Evolutionary conservation across 2,329 filamentous ascomycete genomes (phyloP).

Genomic region (Penicillium brasilianum): DNA sequence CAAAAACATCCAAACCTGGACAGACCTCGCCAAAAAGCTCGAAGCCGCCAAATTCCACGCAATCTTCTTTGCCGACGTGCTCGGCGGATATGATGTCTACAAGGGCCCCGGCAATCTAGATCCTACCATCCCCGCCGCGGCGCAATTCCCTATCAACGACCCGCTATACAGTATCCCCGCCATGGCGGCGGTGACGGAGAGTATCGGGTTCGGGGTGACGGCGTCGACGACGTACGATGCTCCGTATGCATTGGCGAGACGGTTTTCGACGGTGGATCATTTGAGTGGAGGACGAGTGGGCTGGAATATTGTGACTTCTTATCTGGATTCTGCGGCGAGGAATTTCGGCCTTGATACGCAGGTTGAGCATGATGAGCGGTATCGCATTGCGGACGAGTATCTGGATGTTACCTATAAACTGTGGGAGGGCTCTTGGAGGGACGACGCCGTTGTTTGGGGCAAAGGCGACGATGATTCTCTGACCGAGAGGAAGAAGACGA

Average conservation of each 20-base stretch:
- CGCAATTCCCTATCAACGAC: conserved; percentile 53
- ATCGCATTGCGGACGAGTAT: conserved; percentile 56
- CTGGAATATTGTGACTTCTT: conserved; percentile 60
- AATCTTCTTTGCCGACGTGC: conserved; percentile 58
- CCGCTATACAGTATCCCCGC: conserved; percentile 50
- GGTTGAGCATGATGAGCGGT: conserved; percentile 57
- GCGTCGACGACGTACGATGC: conserved; percentile 62
- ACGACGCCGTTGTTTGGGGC: conserved; percentile 42
- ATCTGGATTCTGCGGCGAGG: conserved; percentile 54
- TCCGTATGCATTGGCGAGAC: conserved; percentile 60
- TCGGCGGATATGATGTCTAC: conserved; percentile 56
- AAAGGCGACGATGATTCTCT: conserved; percentile 15
- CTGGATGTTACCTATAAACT: conserved; percentile 54
- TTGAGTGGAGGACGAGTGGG: conserved; percentile 57
- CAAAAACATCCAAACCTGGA: conserved; percentile 54
- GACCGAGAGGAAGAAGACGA: neutral
- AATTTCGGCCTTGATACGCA: conserved; percentile 54
- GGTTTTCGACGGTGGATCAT: conserved; percentile 61
- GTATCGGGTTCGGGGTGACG: conserved; percentile 57
- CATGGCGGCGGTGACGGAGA: conserved; percentile 54
- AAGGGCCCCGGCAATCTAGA: conserved; percentile 47
- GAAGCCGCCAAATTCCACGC: conserved; percentile 57
- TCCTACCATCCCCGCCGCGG: conserved; percentile 46
- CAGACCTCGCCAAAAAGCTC: conserved; percentile 53
- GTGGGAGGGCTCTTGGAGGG: conserved; percentile 60